Conservation (phyloP, 208 protist species). For the Leishmania major region DNA sequence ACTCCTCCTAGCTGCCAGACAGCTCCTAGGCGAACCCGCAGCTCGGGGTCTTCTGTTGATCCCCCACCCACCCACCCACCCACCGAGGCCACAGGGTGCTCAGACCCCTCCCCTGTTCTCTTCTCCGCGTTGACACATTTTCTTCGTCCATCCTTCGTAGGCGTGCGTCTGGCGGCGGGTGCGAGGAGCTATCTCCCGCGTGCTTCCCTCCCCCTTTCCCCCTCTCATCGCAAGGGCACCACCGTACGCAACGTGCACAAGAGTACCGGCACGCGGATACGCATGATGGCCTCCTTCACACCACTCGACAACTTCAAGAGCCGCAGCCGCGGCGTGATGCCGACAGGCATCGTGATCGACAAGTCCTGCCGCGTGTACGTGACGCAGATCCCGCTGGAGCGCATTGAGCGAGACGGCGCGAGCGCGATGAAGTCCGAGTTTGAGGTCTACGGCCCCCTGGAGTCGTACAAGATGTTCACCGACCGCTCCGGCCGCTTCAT, state of each 20-base stretch:
- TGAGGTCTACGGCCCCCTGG: slow-evolving; percentile 81
- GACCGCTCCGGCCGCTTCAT: slow-evolving; percentile 84
- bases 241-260: not conserved
- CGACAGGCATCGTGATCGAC: slow-evolving; percentile 86
- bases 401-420: slow-evolving; percentile 81
- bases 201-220: not conserved
- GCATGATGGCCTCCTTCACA: slow-evolving; percentile 67
- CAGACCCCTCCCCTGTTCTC: not conserved
- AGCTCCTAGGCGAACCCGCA: not conserved
- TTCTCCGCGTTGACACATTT: not conserved
- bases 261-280: not conserved
- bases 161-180: not conserved
- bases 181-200: not conserved
- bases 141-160: not conserved
- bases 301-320: slow-evolving; percentile 49
- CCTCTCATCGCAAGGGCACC: not conserved
- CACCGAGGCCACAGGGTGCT: not conserved
- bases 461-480: slow-evolving; percentile 90
- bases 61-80: not conserved
- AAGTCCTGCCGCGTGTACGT: slow-evolving; percentile 87
- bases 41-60: not conserved
- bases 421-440: slow-evolving; percentile 80
- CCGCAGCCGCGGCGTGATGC: slow-evolving; percentile 28
- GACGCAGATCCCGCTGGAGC: slow-evolving; percentile 80
- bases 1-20: not conserved